These are phyloP conservation scores for Aspergillus luchuensis DNA, from an alignment of 2,329 filamentous ascomycete genomes.

Conservation along the genomic window DNA sequence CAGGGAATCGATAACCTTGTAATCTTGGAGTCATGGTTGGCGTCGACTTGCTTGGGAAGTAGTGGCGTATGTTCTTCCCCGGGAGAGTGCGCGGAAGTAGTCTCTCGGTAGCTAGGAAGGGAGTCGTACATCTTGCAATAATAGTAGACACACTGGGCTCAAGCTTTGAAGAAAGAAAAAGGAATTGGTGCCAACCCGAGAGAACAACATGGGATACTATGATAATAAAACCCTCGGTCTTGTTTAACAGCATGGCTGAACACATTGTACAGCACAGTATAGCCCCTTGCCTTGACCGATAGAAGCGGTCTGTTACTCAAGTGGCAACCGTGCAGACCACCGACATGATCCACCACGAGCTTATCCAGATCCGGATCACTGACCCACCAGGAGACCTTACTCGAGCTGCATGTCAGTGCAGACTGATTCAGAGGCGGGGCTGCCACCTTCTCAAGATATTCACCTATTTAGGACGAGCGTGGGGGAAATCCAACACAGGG, in stretches of 20 bases:
- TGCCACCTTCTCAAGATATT: background rate
- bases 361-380: background rate
- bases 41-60: constrained; percentile 26
- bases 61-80: constrained; percentile 31
- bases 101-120: background rate
- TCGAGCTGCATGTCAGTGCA: background rate
- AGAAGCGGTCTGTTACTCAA: background rate
- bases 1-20: background rate
- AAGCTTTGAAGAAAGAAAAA: background rate
- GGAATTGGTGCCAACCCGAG: too few relatives aligned
- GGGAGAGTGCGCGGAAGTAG: background rate
- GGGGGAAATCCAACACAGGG: background rate
- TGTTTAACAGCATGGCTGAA: background rate
- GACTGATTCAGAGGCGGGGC: background rate
- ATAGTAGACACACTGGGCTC: background rate
- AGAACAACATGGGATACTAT: background rate
- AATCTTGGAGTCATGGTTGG: background rate
- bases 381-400: background rate
- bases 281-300: background rate
- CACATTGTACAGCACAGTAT: background rate
- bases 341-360: background rate
- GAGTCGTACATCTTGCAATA: constrained; percentile 14
- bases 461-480: background rate
- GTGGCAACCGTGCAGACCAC: background rate
- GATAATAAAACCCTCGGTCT: background rate